Evolutionary conservation across 176 grass and related monocot species (phyloP), one percentile per base, ranked within the genome.

Genomic region (Avena atlantica): DNA sequence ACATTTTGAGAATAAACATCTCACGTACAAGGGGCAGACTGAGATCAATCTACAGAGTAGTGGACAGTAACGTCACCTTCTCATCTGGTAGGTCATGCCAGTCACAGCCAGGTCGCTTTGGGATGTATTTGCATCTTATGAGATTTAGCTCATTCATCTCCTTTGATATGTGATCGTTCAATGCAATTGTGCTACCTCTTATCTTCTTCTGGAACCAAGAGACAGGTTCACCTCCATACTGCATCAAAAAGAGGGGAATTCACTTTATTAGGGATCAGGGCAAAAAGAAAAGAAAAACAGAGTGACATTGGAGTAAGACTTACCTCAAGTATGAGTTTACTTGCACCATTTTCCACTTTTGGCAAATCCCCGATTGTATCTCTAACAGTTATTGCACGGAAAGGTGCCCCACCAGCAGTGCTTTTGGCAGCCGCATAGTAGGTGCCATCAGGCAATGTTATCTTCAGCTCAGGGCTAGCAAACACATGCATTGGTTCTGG

Each of bases 71-170:
- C 5, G 15, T 49, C 61, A 94, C 97, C 91, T 96, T 99, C 74
- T 99, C 97, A 53, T 99, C 97, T 65, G 94, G 97, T 31, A 99
- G 81, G 84, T 99, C 92, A 76, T 92, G 94, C 97, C 97, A 99
- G 66, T 99, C 97, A 71, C 92, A 91, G 42, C 97, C 97, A 47
- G 97, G 94, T 16, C 79, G 87, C 47, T 99, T 99, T 24, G 97
- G 97, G 76, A 99, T 94, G 53, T 78, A 89, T 82, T 96, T 91
- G 92, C 97, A 99, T 81, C 97, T 85, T 73, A 99, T 99, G 37
- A 99, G 89, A 75, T 99, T 99, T 40, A 99, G 78, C 86, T 99
- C 97, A 74, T 96, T 99, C 97, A 96, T 99, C 78, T 99, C 97
- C 88, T 99, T 99, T 17, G 97, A 94, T 88, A 99, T 96, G 83